Conservation (phyloP, 2,329 filamentous ascomycete species). For the Fusarium agapanthi region DNA sequence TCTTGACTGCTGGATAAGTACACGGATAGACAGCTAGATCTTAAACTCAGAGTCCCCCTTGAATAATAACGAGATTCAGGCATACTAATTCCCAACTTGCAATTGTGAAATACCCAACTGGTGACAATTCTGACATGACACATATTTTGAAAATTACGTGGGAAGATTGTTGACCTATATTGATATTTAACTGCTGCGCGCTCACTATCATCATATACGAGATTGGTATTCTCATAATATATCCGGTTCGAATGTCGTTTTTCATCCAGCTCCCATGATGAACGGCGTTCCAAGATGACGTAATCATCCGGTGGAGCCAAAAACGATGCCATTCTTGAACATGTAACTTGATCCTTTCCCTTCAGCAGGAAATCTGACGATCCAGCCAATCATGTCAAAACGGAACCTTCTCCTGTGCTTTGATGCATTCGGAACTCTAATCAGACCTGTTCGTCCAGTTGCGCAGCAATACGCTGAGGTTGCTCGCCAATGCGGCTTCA, state of each 20-base stretch:
- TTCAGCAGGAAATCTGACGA: too few species aligned
- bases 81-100: background rate
- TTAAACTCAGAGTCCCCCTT: background rate
- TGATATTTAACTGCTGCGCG: accelerated
- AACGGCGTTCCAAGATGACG: background rate
- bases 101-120: background rate
- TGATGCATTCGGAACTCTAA: slow-evolving; percentile 30
- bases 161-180: accelerated
- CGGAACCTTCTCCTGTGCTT: slow-evolving; percentile 31
- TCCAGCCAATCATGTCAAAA: slow-evolving; percentile 43
- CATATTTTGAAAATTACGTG: accelerated
- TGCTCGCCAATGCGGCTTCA: slow-evolving; percentile 29
- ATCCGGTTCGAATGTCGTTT: accelerated
- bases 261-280: background rate
- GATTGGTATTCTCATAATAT: too few species aligned
- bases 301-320: slow-evolving; percentile 1
- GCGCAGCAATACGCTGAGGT: slow-evolving; percentile 29
- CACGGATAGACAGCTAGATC: background rate
- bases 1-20: background rate
- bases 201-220: background rate
- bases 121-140: background rate
- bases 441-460: slow-evolving; percentile 21
- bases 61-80: background rate
- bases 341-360: background rate
- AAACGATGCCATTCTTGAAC: background rate